Percentiles rank a stretch among this genome's conserved stretches.
These are phyloP conservation scores for Elongisporangium senticosum DNA, from an alignment of 352 stramenopile species.

Conservation along the genomic window DNA sequence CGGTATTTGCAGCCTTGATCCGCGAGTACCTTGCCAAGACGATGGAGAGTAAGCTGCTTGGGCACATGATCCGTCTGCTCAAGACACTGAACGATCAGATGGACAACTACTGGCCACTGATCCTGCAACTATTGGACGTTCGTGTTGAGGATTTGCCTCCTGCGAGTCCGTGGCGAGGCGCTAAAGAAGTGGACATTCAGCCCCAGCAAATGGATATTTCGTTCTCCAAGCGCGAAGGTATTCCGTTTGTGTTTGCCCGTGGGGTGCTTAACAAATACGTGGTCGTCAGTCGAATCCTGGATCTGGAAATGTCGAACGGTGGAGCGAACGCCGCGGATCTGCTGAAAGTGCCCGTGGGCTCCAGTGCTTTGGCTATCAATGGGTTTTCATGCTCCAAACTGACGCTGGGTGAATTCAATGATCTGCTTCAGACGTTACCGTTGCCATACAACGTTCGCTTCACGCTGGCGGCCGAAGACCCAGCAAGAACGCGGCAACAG, in stretches of 20 bases:
- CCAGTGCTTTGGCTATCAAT: slow-evolving; percentile 70
- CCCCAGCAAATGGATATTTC: slow-evolving; percentile 61
- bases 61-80: slow-evolving; percentile 81
- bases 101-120: slow-evolving; percentile 81
- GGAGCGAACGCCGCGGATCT: slow-evolving; percentile 24
- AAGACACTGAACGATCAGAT: slow-evolving; percentile 78
- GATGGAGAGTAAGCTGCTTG: slow-evolving; percentile 76
- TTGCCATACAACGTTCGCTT: slow-evolving; percentile 63
- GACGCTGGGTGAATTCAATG: slow-evolving; percentile 58
- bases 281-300: slow-evolving; percentile 47
- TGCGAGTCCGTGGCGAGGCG: slow-evolving; percentile 73
- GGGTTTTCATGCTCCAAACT: slow-evolving; percentile 67
- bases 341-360: slow-evolving; percentile 42
- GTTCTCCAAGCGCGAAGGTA: slow-evolving; percentile 33
- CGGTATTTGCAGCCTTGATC: slow-evolving; percentile 70
- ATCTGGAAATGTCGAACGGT: slow-evolving; percentile 17
- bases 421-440: slow-evolving; percentile 43
- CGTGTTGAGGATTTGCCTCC: slow-evolving; percentile 68
- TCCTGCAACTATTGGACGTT: slow-evolving; percentile 80
- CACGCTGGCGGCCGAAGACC: slow-evolving; percentile 56
- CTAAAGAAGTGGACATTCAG: slow-evolving; percentile 66
- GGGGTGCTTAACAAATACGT: slow-evolving; percentile 69
- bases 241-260: slow-evolving; percentile 70
- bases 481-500: slow-evolving; percentile 40
- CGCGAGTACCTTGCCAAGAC: slow-evolving; percentile 82